Evolutionary conservation across 129 eudicot genomes (phyloP), one percentile per base, ranked within the genome.

Genomic region (Tagetes patula): DNA sequence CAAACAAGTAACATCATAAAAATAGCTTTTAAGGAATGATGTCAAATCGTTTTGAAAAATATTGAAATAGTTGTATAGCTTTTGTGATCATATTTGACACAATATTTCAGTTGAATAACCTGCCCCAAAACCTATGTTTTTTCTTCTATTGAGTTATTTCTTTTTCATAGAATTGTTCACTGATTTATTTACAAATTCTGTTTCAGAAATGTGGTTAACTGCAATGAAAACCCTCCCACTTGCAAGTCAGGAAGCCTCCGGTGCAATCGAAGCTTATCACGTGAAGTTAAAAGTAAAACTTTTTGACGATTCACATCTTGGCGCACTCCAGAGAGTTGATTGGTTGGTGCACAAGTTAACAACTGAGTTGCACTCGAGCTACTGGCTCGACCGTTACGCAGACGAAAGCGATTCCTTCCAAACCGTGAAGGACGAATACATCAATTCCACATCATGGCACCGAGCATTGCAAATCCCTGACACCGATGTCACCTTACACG

Each of bases 191-290:
- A 53, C 72, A 37, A 60, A 14, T 49, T 69, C 7, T 75, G n/a
- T 6, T 45, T 68, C 80, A 94, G 99, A 90, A 78, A 95, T 95
- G 99, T 95, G 99, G 99, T 87, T 95, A 53, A 71, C 89, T 8
- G 78, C 80, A 37, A 88, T 95, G 91, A 87, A 78, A 75, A 83
- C 84, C 3, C 79, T 95, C 65, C 99, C 99, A 49, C 96, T 95
- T 8, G 96, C 99, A 33, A 90, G 99, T 79, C 96, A 84, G 69
- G 99, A 95, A 72, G 86, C 96, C 38, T 86, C 99, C 6, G 91
- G 97, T 67, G 99, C 99, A 39, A 85, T 90, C 56, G 99, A 95
- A 85, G 94, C 96, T 46, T 95, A 95, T 81, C 99, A 95, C 32
- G 94, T 90, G 83, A 95, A 95, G 85, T 80, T 95, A 79, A 90